Conservation (phyloP, 257 asterid genomes). For the Solanum sparsipilum region DNA sequence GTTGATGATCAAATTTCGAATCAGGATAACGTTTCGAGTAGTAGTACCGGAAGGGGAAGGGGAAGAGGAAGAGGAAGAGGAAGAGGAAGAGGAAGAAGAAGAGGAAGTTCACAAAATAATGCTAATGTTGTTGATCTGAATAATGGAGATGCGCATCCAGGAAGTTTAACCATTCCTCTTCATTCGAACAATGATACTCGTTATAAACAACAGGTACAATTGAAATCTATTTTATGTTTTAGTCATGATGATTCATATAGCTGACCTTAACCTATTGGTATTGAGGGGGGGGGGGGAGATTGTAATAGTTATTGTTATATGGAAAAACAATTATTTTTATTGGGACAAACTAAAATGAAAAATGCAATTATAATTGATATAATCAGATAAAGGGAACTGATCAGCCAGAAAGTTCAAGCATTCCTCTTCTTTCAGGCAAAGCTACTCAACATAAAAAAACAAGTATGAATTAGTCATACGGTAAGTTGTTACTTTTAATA, state of each 20-base stretch:
- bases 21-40: background rate
- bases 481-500: background rate
- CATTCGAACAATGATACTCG: background rate
- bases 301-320: background rate
- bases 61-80: background rate
- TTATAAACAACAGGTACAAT: background rate
- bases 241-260: background rate
- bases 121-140: background rate
- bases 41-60: background rate
- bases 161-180: background rate
- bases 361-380: background rate
- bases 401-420: background rate
- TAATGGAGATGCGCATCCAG: background rate
- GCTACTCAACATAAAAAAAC: background rate
- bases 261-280: too few species aligned
- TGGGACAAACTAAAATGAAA: background rate
- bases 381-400: background rate
- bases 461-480: background rate
- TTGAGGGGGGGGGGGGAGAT: too few species aligned
- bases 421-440: background rate
- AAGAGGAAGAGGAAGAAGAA: background rate
- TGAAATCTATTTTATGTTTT: background rate
- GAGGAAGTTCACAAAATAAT: background rate
- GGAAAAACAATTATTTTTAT: background rate
- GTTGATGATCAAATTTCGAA: background rate